Conservation (phyloP, 2,329 filamentous ascomycete species). For the Sclerotinia glacialis region DNA sequence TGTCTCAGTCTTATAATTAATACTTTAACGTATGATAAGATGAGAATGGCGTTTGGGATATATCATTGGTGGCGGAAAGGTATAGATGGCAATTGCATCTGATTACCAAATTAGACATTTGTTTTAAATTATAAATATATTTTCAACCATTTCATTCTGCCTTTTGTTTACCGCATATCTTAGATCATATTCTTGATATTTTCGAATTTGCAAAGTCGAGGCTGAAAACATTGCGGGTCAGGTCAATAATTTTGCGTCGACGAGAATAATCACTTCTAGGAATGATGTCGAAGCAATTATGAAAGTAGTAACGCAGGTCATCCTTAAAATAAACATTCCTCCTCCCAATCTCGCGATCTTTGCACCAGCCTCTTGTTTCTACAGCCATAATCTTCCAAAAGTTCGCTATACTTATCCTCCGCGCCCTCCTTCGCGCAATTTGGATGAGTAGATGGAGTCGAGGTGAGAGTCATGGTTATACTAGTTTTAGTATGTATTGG, state of each 20-base stretch:
- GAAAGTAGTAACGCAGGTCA: no score
- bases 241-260: background rate
- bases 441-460: conserved; percentile 51
- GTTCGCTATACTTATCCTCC: background rate
- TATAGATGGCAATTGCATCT: conserved; percentile 2
- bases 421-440: background rate
- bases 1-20: conserved; percentile 1
- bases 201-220: background rate
- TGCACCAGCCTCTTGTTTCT: background rate
- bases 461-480: conserved; percentile 56
- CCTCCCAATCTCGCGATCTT: background rate
- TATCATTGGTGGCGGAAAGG: conserved; percentile 4
- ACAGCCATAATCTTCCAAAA: background rate
- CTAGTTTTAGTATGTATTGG: conserved; percentile 44
- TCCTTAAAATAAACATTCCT: no score
- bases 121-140: background rate
- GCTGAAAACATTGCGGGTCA: background rate
- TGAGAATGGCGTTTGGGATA: conserved; percentile 7
- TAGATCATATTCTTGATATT: no score
- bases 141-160: conserved; percentile 2
- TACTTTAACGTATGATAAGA: conserved; percentile 13
- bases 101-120: background rate
- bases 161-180: no score
- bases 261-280: background rate
- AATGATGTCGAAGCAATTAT: background rate